Base-by-base conservation (phyloP, 2,329 filamentous ascomycete genomes). In the Rhinocladiella similis region DNA sequence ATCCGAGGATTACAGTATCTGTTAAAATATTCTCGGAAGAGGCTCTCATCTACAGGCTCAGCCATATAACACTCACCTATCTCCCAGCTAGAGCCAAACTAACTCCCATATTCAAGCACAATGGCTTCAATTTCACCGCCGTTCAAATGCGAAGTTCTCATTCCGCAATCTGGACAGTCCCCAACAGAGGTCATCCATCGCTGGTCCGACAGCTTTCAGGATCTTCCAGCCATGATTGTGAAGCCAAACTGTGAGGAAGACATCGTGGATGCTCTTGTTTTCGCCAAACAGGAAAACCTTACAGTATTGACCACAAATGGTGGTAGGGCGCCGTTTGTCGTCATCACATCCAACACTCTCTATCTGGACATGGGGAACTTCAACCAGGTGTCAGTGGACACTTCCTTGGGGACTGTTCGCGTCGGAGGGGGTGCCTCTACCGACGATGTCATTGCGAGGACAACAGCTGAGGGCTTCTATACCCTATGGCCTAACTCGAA, bases 341-440 rank as follows among this genome's bases (percentile, higher is more conserved):
- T 64, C 0, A 65, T 75, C 45, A 58, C 51, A 7, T 25, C 62
- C 1, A 59, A 61, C 5, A 68, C 67, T 0, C 42, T 75, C 3
- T 74, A 73, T 51, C 52, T 75, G 5, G 69, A 75, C 49, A 51
- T 75, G 62, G 62, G 57, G 13, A 54, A 58, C 9, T 71, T 75
- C 61, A 68, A 67, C 10, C 48, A 29, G 0, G 66, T 74, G 12
- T 12, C 50, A 1, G 39, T 75, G 1, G 58, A 72, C 38, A 67
- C 70, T 33, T 41, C 60, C 0, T 22, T 64, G 0, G 48, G 42
- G 0, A 66, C 63, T 0, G 73, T 72, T 0, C 55, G 27, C 0
- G 29, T 75, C 0, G 71, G 70, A 0, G 73, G 71, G 0, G 73
- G 70, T 1, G 64, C 61, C 2, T 13, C 66, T 0, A 63, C 65